These are phyloP conservation scores for Gloeopeniophorella convolvens DNA, from an alignment of 768 basidiomycete species.

Conservation along the genomic window DNA sequence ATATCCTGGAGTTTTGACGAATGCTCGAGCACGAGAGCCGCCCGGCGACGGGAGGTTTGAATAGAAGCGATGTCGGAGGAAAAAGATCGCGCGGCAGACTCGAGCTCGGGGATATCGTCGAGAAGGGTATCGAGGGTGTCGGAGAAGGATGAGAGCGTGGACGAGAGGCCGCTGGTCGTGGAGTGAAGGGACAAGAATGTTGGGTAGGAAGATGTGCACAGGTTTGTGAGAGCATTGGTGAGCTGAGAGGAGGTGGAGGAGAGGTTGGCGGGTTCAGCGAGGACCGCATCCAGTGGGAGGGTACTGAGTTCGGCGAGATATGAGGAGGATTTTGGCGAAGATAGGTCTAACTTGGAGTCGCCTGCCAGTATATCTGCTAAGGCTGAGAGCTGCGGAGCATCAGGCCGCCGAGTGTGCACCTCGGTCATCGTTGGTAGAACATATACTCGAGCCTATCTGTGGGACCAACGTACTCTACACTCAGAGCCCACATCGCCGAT, in stretches of 20 bases:
- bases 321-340: slow-evolving; percentile 25
- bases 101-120: slow-evolving; percentile 68
- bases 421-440: background rate
- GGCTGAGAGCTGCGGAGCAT: background rate
- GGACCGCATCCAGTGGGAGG: slow-evolving; percentile 60
- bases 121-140: slow-evolving; percentile 67
- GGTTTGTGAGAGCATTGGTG: slow-evolving; percentile 80
- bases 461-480: too few species aligned
- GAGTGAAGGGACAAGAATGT: slow-evolving; percentile 86
- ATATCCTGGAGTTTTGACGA: slow-evolving; percentile 90
- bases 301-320: slow-evolving; percentile 66
- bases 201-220: slow-evolving; percentile 87
- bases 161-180: slow-evolving; percentile 66
- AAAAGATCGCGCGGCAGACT: slow-evolving; percentile 66
- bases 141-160: slow-evolving; percentile 69
- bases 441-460: too few species aligned
- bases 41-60: slow-evolving; percentile 68
- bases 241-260: slow-evolving; percentile 82
- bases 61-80: slow-evolving; percentile 64
- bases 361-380: slow-evolving; percentile 9
- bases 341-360: slow-evolving; percentile 14
- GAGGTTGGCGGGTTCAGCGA: slow-evolving; percentile 66
- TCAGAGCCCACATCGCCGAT: too few species aligned
- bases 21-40: slow-evolving; percentile 84
- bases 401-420: background rate